Conservation (phyloP, 2,329 filamentous ascomycete genomes). For the Arthroderma uncinatum region DNA sequence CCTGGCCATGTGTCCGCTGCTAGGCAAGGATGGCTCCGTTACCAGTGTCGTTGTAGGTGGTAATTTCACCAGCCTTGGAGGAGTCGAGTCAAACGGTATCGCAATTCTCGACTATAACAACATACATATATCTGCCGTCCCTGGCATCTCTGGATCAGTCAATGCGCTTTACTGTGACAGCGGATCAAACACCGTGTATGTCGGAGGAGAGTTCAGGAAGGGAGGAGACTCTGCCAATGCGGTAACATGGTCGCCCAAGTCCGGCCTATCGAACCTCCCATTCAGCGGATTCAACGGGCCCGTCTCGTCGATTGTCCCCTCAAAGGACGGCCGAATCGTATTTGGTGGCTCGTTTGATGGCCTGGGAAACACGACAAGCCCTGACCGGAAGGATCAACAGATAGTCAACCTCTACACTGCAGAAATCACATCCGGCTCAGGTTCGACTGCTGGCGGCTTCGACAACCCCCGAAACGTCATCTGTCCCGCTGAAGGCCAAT, state of each 20-base stretch:
- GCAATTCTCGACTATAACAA: slow-evolving; percentile 70
- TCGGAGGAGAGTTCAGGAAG: slow-evolving; percentile 78
- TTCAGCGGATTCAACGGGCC: slow-evolving; percentile 94
- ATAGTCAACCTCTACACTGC: slow-evolving; percentile 75
- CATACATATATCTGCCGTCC: slow-evolving; percentile 57
- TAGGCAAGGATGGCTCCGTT: slow-evolving; percentile 52
- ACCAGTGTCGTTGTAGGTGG: slow-evolving; percentile 76
- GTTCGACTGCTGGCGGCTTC: slow-evolving; percentile 53
- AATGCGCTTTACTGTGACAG: slow-evolving; percentile 73
- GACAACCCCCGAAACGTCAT: slow-evolving; percentile 68
- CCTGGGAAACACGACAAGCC: slow-evolving; percentile 63
- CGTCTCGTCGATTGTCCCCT: slow-evolving; percentile 72
- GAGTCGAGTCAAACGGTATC: slow-evolving; percentile 62
- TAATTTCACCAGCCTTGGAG: slow-evolving; percentile 86
- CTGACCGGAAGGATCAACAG: slow-evolving; percentile 53
- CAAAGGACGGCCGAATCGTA: slow-evolving; percentile 70
- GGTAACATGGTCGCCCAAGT: slow-evolving; percentile 60
- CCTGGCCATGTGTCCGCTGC: slow-evolving; percentile 73
- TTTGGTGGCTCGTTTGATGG: slow-evolving; percentile 88
- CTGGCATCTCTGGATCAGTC: slow-evolving; percentile 74
- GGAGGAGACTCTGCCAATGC: slow-evolving; percentile 78
- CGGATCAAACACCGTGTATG: slow-evolving; percentile 66
- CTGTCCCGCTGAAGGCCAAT: slow-evolving; percentile 50
- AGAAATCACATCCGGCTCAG: slow-evolving; percentile 54
- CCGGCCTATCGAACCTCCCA: slow-evolving; percentile 67